A percentile compares a stretch with the other conserved stretches of the same genome.
Conservation (phyloP, 2,329 filamentous ascomycete species). For the Aspergillus amoenus region DNA sequence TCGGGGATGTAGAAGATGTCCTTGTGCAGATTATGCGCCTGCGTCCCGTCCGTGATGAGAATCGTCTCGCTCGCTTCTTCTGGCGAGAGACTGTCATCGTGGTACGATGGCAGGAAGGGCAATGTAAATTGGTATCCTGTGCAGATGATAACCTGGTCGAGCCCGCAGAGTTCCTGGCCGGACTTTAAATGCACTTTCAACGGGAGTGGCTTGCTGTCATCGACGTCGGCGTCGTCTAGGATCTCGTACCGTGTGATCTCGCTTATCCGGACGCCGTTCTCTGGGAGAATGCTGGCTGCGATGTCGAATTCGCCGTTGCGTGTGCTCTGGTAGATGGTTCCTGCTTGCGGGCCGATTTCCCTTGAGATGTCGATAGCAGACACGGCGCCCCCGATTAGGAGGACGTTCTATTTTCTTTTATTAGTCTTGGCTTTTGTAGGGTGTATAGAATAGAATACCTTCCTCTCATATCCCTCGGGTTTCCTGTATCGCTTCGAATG, state of each 20-base stretch:
- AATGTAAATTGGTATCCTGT: conserved; percentile 69
- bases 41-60: conserved; percentile 63
- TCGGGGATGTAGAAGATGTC: conserved; percentile 72
- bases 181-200: conserved; percentile 54
- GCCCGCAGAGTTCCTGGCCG: conserved; percentile 52
- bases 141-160: conserved; percentile 63
- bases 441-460: conserved; percentile 40
- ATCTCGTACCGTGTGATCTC: conserved; percentile 52
- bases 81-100: conserved; percentile 45
- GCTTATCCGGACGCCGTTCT: conserved; percentile 52
- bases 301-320: conserved; percentile 63
- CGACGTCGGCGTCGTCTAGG: background rate
- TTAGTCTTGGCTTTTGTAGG: background rate
- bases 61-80: conserved; percentile 53
- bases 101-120: conserved; percentile 60
- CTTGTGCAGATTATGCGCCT: conserved; percentile 66
- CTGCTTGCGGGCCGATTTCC: conserved; percentile 49
- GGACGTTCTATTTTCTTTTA: conserved; percentile 45
- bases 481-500: conserved; percentile 55
- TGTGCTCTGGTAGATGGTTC: conserved; percentile 55
- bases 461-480: conserved; percentile 51
- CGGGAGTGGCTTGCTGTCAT: conserved; percentile 44
- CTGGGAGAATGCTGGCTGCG: conserved; percentile 53
- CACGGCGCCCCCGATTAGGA: conserved; percentile 57
- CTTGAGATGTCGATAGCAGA: conserved; percentile 57